Evolutionary conservation across 257 asterid genomes (phyloP).

Genomic region (Orobanche coerulescens): DNA sequence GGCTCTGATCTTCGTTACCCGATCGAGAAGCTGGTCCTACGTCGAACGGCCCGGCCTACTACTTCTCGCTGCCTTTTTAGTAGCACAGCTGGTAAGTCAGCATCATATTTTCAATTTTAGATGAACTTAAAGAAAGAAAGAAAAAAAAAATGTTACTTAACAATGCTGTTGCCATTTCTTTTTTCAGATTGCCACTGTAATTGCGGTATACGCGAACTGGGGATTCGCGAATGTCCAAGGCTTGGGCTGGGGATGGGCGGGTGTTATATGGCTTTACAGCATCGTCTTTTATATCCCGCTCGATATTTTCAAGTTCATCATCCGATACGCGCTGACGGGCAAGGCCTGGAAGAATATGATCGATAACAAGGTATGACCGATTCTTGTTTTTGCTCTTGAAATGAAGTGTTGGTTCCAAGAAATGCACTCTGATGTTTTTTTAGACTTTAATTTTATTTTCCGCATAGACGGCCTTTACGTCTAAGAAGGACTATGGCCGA

Average conservation of each 20-base stretch:
- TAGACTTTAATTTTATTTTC: too few species aligned
- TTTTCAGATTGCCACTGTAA: constrained; percentile 38
- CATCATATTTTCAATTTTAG: not conserved
- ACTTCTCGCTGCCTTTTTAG: constrained; percentile 35
- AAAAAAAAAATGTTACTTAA: too few species aligned
- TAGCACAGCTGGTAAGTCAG: constrained; percentile 41
- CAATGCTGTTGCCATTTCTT: not conserved
- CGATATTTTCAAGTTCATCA: constrained; percentile 42
- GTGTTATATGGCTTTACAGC: constrained; percentile 48
- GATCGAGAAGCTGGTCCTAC: constrained; percentile 55
- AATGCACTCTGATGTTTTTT: not conserved
- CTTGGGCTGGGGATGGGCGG: constrained; percentile 61
- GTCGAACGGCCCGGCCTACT: constrained; percentile 47
- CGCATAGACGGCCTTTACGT: constrained; percentile 39
- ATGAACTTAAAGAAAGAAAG: not conserved
- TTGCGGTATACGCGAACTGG: constrained; percentile 50
- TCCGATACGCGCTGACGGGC: constrained; percentile 37
- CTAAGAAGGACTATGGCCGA: constrained; percentile 44
- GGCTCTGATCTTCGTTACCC: constrained; percentile 56
- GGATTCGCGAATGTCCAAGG: constrained; percentile 41
- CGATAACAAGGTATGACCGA: constrained; percentile 42
- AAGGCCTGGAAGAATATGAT: constrained; percentile 46
- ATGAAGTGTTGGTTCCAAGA: not conserved
- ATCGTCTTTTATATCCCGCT: constrained; percentile 39
- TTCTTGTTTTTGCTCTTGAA: not conserved